phyloP scores from a whole-genome alignment of 2,329 filamentous ascomycete genomes.

The Xenoacremonium recifei region DNA sequence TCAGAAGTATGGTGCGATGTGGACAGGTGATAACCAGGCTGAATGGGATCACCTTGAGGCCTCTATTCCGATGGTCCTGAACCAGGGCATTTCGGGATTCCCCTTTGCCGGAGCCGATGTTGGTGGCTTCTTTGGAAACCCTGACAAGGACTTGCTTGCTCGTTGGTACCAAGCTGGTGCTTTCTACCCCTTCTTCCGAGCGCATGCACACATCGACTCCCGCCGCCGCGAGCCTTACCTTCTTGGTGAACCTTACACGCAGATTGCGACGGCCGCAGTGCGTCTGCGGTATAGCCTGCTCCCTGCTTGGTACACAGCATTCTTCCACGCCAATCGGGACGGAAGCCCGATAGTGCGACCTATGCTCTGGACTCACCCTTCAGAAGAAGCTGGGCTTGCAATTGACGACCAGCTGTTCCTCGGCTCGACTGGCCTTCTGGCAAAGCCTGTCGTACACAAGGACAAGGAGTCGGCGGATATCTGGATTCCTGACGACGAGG shows the following conservation, averaged over 20 bases:
- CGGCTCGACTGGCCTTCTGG: constrained; percentile 83
- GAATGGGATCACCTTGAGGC: constrained; percentile 88
- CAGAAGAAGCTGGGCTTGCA: constrained; percentile 80
- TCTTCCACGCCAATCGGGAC: constrained; percentile 80
- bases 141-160: constrained; percentile 83
- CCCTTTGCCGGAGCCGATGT: constrained; percentile 95
- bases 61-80: constrained; percentile 89
- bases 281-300: constrained; percentile 86
- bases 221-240: constrained; percentile 93
- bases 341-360: constrained; percentile 87
- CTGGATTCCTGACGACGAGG: constrained; percentile 84
- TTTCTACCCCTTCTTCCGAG: constrained; percentile 98
- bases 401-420: constrained; percentile 94
- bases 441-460: constrained; percentile 83
- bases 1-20: constrained; percentile 91
- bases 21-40: constrained; percentile 97
- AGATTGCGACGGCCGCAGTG: constrained; percentile 83
- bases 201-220: constrained; percentile 94
- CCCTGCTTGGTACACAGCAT: constrained; percentile 95
- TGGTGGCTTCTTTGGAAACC: constrained; percentile 97
- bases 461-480: constrained; percentile 71
- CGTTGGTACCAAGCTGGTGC: constrained; percentile 96
- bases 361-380: constrained; percentile 89
- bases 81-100: constrained; percentile 88
- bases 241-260: constrained; percentile 76